Evolutionary conservation across 208 protist species (phyloP).

Genomic region (Wallacemonas sp.): DNA sequence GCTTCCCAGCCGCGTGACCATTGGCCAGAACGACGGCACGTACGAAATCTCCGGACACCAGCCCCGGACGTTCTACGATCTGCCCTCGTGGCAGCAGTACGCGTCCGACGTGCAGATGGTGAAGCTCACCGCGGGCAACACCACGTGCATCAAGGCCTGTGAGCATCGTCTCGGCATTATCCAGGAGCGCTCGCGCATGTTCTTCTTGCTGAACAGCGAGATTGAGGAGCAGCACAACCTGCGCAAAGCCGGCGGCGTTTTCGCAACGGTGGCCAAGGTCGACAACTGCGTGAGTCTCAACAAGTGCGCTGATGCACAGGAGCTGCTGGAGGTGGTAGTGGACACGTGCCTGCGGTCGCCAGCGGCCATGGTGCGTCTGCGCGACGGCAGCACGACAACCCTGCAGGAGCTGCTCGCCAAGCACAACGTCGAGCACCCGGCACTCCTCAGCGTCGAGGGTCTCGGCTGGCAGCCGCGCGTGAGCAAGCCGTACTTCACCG

Average conservation of each 20-base stretch:
- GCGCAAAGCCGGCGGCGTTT: slow-evolving; percentile 83
- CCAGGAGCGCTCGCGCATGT: slow-evolving; percentile 92
- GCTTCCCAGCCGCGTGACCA: slow-evolving; percentile 36
- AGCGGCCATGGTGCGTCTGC: slow-evolving; percentile 51
- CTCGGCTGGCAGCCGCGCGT: slow-evolving; percentile 78
- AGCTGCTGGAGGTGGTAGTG: slow-evolving; percentile 78
- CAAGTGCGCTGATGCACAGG: slow-evolving; percentile 76
- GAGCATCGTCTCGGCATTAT: slow-evolving; percentile 90
- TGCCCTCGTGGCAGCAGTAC: slow-evolving; percentile 67
- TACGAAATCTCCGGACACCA: slow-evolving; percentile 71
- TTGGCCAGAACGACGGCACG: slow-evolving; percentile 62
- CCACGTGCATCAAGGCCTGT: slow-evolving; percentile 73
- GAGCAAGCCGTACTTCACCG: slow-evolving; percentile 26
- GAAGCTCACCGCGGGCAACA: slow-evolving; percentile 74
- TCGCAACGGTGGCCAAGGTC: slow-evolving; percentile 80
- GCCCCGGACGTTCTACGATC: slow-evolving; percentile 29
- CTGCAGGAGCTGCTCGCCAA: slow-evolving; percentile 71
- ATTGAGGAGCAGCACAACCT: slow-evolving; percentile 83
- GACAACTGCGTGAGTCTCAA: slow-evolving; percentile 77
- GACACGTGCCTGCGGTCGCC: slow-evolving; percentile 68
- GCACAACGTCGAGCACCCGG: slow-evolving; percentile 60
- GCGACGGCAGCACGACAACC: slow-evolving; percentile 64
- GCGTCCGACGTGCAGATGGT: slow-evolving; percentile 73
- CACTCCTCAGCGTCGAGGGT: slow-evolving; percentile 74
- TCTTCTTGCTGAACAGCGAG: slow-evolving; percentile 89